Conservation (phyloP, 495 filamentous ascomycete genomes). For the Rhizodiscina lignyota region DNA sequence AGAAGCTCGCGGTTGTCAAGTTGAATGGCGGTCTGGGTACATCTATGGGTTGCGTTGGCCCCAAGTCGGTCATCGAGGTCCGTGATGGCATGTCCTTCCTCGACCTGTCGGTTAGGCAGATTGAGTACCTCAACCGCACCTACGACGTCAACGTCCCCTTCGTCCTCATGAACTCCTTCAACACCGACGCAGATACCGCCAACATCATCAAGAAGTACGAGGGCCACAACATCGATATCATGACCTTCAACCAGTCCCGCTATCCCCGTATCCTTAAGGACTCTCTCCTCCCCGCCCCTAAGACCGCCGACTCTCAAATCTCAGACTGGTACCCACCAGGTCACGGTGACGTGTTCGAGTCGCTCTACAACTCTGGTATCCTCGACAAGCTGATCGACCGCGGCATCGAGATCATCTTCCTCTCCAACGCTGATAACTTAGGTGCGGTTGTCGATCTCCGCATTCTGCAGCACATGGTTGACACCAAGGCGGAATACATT, state of each 20-base stretch:
- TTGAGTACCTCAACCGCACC: constrained; percentile 97
- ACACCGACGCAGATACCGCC: constrained; percentile 94
- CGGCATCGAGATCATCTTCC: constrained; percentile 94
- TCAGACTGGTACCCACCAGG: constrained; percentile 98
- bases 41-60: constrained; percentile 98
- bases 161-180: constrained; percentile 99
- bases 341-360: constrained; percentile 99
- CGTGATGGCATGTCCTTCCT: constrained; percentile 99
- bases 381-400: constrained; percentile 89
- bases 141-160: constrained; percentile 96
- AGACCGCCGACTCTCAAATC: constrained; percentile 71
- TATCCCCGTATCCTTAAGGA: constrained; percentile 97
- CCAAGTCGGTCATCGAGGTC: constrained; percentile 99
- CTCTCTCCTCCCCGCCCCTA: constrained; percentile 89
- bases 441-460: constrained; percentile 93
- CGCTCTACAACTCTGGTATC: constrained; percentile 97
- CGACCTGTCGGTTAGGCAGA: constrained; percentile 95
- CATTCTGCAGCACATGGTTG: constrained; percentile 98
- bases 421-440: constrained; percentile 98
- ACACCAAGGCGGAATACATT: constrained; percentile 91
- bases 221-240: constrained; percentile 97
- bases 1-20: constrained; percentile 97
- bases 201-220: constrained; percentile 99
- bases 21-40: constrained; percentile 98
- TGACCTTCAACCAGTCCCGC: constrained; percentile 99